Evolutionary conservation across 495 filamentous ascomycete genomes (phyloP), one percentile per base, ranked within the genome.

Genomic region (Neurospora africana): DNA sequence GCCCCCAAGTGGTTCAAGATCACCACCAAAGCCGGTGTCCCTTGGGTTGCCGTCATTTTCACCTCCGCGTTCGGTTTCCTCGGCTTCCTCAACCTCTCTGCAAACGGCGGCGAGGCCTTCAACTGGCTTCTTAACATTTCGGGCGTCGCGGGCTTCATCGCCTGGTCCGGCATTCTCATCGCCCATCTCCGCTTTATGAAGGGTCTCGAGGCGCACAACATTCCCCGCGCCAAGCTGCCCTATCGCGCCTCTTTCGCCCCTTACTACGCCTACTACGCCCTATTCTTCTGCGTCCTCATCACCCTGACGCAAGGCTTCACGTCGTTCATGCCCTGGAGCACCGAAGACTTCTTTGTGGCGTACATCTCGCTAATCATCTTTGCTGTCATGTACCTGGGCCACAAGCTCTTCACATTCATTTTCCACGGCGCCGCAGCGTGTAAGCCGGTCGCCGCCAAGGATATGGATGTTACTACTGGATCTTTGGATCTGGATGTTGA

Each of bases 231-330:
- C 37, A 72, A 77, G 6, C 80, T 91, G 37, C 88, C 88, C 0
- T 92, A 88, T 78, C 83, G 85, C 69, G 85, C 87, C 11, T 81
- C 85, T 23, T 81, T 84, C 74, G 88, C 91, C 78, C 89, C 89
- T 4, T 91, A 81, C 77, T 81, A 85, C 47, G 83, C 87, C 13
- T 88, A 82, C 79, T 85, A 83, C 69, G 90, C 89, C 5, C 82
- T 92, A 37, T 86, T 88, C 73, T 91, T 91, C 83, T 89, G 86
- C 81, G 72, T 86, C 30, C 77, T 92, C 58, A 89, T 92, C 74
- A 86, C 88, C 68, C 44, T 93, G 17, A 91, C 90, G 5, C 89
- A 92, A 78, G 90, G 90, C 6, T 93, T 93, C 78, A 90, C 87
- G 5, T 81, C 85, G 4, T 93, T 90, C 79, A 88, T 92, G 61